Base-by-base conservation (phyloP, 2,329 filamentous ascomycete genomes). In the Amauroascus niger region DNA sequence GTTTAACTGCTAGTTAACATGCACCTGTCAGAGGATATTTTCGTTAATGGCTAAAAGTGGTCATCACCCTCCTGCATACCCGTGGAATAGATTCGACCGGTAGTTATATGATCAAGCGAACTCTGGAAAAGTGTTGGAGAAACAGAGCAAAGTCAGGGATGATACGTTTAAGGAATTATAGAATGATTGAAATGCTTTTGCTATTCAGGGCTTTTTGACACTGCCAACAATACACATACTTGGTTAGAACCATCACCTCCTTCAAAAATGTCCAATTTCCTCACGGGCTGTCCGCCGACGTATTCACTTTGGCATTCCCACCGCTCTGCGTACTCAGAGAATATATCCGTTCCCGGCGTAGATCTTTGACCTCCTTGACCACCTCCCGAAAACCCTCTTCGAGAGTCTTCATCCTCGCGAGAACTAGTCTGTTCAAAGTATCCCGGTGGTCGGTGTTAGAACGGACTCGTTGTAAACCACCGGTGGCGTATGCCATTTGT, bases 341-440 rank as follows among this genome's bases (percentile, higher is more conserved):
- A 37, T 30, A 16, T 37, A 20, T 22, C 28, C 14, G 39, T 14
- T 46, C 46, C 33, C 20, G 66, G 80, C 71, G 58, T 20, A 71
- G 60, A 50, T 82, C 80, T 57, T 86, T 82, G 67, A 95, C 84
- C 67, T 93, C 88, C 58, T 81, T 82, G 54, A 89, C 80, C n/a
- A 95, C 84, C 56, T 95, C 88, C 1, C 86, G 79, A 67, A 97
- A 91, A 13, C 89, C 86, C 69, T 95, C 88, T 67, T 97, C 90
- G 1, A 97, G 76, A 6, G 86, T 91, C 67, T 93, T 93, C 88
- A 96, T 96, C 32, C 88, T 78, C 7, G 88, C 88, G 44, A 96
- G 74, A 69, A 96, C 86, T 44, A 95, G 78, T 53, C 88, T 80
- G 60, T 84, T 79, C 64, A 86, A 83, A 79, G 90, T 86, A 39